Base-by-base conservation (phyloP, 2,329 filamentous ascomycete genomes). In the Alternaria ethzedia region DNA sequence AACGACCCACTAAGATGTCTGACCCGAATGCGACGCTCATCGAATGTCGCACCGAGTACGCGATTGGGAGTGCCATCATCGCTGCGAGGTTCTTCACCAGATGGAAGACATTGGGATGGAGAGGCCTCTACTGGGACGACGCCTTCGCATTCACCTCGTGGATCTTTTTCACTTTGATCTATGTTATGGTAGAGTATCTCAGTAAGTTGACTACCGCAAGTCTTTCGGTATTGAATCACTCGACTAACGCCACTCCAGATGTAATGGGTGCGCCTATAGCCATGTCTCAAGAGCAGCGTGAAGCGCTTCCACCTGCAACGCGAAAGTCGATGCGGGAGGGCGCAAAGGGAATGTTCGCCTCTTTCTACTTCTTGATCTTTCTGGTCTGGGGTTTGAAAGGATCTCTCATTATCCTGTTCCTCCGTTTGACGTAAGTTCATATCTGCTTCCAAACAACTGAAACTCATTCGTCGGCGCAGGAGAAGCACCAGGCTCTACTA, bases 201-300 rank as follows among this genome's bases (percentile, higher is more conserved):
- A 56, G 50, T 56, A 17, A 56, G 57, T 56, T n/a, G 2, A 13
- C 13, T 1, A 17, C 0, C 7, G 17, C 44, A 44, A 17, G 15
- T 26, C 8, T 1, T 12, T 32, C 5, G 7, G 12, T 6, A 3
- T 10, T 4, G 5, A 12, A 10, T 15, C 13, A n/a, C 2, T 7
- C 8, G 2, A 55, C 43, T 46, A 9, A 54, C 8, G 2, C 10
- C 9, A 8, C 11, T 8, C 5, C 10, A 59, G 50, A 36, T 3
- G 17, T 49, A 6, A 55, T 8, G 13, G 44, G 30, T 15, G 57
- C 51, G 43, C 57, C 57, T 5, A 59, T 59, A 59, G 49, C 57
- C 17, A 30, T 59, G 57, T 45, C 57, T 8, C 47, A 59, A 30
- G 36, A 46, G 11, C 57, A 59, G 36, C 57, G 47, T 28, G 57